A percentile compares a stretch with the other conserved stretches of the same genome.
These are phyloP conservation scores for Dictyostelium firmibasis DNA, from an alignment of 78 protist species.

Conservation along the genomic window DNA sequence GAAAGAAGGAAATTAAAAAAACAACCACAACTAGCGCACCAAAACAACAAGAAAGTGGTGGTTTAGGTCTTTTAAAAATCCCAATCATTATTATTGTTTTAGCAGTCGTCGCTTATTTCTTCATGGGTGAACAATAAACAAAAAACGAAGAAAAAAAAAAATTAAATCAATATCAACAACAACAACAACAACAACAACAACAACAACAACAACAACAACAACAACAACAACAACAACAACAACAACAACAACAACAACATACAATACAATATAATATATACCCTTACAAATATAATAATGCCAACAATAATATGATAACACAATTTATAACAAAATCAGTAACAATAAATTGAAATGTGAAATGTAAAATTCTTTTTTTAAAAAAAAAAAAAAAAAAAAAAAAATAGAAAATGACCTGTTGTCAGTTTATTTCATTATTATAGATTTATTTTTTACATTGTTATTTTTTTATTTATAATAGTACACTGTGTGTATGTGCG, in stretches of 20 bases:
- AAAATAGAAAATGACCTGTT: not conserved
- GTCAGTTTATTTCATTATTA: not conserved
- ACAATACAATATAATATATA: not conserved
- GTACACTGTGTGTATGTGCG: not conserved
- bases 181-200: not conserved
- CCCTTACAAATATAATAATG: not conserved
- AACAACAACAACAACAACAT: not conserved
- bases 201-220: not conserved
- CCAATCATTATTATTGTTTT: slow-evolving; percentile 53
- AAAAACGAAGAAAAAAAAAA: not conserved
- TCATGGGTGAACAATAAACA: not conserved
- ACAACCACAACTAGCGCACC: not conserved
- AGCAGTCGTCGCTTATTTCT: slow-evolving; percentile 31
- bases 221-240: not conserved
- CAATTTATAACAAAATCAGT: not conserved
- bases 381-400: not conserved
- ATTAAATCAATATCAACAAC: not conserved
- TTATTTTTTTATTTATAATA: not conserved
- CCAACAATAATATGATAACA: not conserved
- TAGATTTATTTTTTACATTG: not conserved
- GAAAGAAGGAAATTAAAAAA: not conserved
- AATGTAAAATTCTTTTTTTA: not conserved
- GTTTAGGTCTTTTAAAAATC: slow-evolving; percentile 45
- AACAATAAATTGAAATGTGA: not conserved
- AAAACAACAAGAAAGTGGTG: slow-evolving; percentile 12